A percentile compares a stretch with the other conserved stretches of the same genome.
phyloP scores from a whole-genome alignment of 148 eudicot genomes.

The Amaranthus hypochondriacus region DNA sequence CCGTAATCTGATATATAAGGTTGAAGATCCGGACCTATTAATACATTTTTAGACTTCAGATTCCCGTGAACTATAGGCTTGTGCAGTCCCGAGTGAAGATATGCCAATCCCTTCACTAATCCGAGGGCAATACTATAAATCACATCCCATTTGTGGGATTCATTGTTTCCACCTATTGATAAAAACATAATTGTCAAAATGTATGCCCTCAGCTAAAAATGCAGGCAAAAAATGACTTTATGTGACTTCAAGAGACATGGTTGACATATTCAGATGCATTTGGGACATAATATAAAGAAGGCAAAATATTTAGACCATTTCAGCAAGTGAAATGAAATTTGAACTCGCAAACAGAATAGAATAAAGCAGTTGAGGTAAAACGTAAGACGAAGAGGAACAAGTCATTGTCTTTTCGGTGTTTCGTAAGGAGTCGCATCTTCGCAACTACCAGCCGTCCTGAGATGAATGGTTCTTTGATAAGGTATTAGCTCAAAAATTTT shows the following conservation, averaged over 20 bases:
- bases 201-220: not conserved
- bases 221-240: not conserved
- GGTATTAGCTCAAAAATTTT: not conserved
- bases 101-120: constrained; percentile 60
- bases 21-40: constrained; percentile 43
- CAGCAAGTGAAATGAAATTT: not conserved
- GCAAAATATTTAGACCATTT: not conserved
- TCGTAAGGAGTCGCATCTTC: constrained; percentile 24
- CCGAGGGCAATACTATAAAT: constrained; percentile 58
- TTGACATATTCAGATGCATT: not conserved
- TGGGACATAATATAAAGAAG: not conserved
- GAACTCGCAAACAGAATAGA: not conserved
- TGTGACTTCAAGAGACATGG: not conserved
- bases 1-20: constrained; percentile 71
- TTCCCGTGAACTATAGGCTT: constrained; percentile 81
- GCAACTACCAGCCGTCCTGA: constrained; percentile 29
- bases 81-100: constrained; percentile 62
- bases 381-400: not conserved
- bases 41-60: constrained; percentile 72
- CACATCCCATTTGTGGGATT: constrained; percentile 62
- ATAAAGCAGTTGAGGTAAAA: not conserved
- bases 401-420: constrained; percentile 15
- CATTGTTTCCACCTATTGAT: constrained; percentile 56
- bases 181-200: constrained; percentile 13
- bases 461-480: constrained; percentile 9